Percentiles rank a stretch among this genome's conserved stretches.
Evolutionary conservation across 345 rosid species (phyloP).

Genomic region (Murraya paniculata): DNA sequence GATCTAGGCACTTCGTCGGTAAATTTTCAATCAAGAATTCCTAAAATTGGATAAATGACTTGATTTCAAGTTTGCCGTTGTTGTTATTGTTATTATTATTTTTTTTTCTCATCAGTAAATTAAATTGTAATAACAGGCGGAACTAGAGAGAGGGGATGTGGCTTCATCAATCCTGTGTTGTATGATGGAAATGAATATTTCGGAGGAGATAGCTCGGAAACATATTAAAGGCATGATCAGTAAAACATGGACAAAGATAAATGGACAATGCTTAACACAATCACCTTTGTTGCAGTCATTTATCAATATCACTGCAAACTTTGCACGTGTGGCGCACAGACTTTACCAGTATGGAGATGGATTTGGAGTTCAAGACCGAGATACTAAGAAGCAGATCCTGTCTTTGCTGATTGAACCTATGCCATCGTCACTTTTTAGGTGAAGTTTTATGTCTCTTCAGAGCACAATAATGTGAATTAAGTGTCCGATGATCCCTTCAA

Average conservation of each 20-base stretch:
- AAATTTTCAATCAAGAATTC: background rate
- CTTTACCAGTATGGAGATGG: constrained; percentile 50
- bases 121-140: constrained; percentile 30
- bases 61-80: background rate
- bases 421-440: background rate
- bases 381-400: constrained; percentile 26
- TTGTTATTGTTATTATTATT: background rate
- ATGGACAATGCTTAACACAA: constrained; percentile 17
- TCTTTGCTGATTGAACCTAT: constrained; percentile 39
- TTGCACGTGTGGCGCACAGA: constrained; percentile 40
- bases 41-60: too few relatives aligned
- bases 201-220: constrained; percentile 35
- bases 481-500: too few relatives aligned
- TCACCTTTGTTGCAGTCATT: constrained; percentile 21
- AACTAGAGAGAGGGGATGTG: constrained; percentile 53
- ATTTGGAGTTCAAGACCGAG: constrained; percentile 40
- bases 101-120: too few relatives aligned
- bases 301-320: constrained; percentile 22
- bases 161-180: constrained; percentile 43
- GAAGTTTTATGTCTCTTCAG: background rate
- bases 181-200: constrained; percentile 37
- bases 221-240: constrained; percentile 30
- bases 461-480: background rate
- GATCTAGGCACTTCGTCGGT: constrained; percentile 47
- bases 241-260: constrained; percentile 39